Conservation (phyloP, 78 protist genomes). For the Emiliania huxleyi region DNA sequence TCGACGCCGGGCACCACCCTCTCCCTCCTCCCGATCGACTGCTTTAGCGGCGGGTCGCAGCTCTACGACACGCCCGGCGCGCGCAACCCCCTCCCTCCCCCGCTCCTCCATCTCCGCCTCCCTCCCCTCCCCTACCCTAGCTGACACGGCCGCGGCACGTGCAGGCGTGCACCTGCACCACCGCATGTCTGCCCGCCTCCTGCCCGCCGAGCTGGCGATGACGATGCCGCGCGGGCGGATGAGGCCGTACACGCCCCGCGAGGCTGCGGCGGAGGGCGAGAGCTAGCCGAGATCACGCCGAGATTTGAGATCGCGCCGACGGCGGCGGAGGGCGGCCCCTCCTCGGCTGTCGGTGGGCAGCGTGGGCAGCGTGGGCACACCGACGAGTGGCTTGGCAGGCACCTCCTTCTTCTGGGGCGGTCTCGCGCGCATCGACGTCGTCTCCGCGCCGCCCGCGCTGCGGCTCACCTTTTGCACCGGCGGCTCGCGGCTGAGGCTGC, state of each 20-base stretch:
- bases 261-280: not conserved
- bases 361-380: too few species aligned
- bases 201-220: not conserved
- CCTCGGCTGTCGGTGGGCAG: too few species aligned
- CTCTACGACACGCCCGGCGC: slow-evolving; percentile 17
- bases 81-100: not conserved
- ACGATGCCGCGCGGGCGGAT: not conserved
- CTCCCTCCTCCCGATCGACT: not conserved
- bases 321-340: too few species aligned
- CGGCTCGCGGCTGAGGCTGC: too few species aligned
- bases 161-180: not conserved
- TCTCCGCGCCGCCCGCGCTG: not conserved
- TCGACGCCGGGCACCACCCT: slow-evolving; percentile 29
- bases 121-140: too few species aligned
- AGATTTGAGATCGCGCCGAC: too few species aligned
- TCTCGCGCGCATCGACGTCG: not conserved
- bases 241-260: not conserved
- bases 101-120: too few species aligned
- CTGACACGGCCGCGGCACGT: too few species aligned
- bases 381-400: not conserved
- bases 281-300: too few species aligned
- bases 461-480: not conserved
- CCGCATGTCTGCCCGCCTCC: not conserved
- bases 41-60: not conserved
- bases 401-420: slow-evolving; percentile 8